These are phyloP conservation scores for Russula ochroleuca DNA, from an alignment of 768 basidiomycete genomes.

Conservation along the genomic window DNA sequence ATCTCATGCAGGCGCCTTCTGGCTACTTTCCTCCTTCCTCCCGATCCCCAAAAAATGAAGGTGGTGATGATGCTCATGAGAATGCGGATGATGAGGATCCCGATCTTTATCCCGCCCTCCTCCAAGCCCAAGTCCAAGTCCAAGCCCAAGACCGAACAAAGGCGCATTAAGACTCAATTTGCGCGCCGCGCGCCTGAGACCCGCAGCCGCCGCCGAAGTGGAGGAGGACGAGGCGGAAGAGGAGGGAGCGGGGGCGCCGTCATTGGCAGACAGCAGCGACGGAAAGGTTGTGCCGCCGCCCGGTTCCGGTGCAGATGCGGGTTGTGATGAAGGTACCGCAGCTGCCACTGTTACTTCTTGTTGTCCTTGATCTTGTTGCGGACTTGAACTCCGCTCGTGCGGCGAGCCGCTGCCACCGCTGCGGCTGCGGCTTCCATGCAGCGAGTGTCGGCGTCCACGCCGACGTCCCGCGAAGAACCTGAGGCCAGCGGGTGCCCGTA, in stretches of 20 bases:
- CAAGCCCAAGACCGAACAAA: slow-evolving; percentile 49
- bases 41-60: neutral
- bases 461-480: slow-evolving; percentile 6
- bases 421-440: slow-evolving; percentile 16
- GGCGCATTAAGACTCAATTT: slow-evolving; percentile 68
- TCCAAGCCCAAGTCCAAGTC: slow-evolving; percentile 39
- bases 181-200: slow-evolving; percentile 32
- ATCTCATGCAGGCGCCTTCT: slow-evolving; percentile 6
- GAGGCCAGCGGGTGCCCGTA: neutral
- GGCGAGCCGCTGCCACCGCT: slow-evolving; percentile 4
- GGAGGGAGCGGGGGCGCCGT: neutral
- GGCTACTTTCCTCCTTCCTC: slow-evolving; percentile 12
- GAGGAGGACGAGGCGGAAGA: neutral
- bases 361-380: neutral
- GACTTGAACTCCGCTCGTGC: slow-evolving; percentile 5
- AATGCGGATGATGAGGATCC: neutral
- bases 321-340: neutral
- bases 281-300: neutral
- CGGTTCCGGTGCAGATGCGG: neutral
- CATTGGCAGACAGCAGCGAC: neutral
- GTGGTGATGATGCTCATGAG: neutral
- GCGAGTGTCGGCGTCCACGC: slow-evolving; percentile 17
- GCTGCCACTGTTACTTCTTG: neutral
- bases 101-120: slow-evolving; percentile 11
- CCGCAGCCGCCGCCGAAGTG: slow-evolving; percentile 37